A percentile compares a stretch with the other conserved stretches of the same genome.
Conservation (phyloP, 352 stramenopile species). For the Phytophthora podocarpi region DNA sequence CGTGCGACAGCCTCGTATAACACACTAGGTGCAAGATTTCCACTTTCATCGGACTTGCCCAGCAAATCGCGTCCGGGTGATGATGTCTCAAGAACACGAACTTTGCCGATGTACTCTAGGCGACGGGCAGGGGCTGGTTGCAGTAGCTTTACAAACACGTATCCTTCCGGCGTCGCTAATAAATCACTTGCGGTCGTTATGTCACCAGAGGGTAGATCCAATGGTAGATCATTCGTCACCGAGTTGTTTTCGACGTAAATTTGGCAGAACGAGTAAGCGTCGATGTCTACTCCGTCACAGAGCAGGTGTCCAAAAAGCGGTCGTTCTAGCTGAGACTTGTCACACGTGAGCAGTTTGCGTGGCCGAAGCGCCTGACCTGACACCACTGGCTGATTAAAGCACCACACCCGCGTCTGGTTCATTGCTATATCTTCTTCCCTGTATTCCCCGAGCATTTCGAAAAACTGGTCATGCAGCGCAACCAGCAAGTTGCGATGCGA, state of each 20-base stretch:
- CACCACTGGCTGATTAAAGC: conserved; percentile 79
- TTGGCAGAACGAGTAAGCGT: conserved; percentile 83
- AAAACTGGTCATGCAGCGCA: conserved; percentile 39
- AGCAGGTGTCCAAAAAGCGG: conserved; percentile 77
- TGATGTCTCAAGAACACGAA: conserved; percentile 43
- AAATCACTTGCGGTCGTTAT: conserved; percentile 6
- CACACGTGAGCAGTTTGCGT: conserved; percentile 64
- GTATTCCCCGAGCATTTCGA: conserved; percentile 29
- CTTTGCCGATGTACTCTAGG: conserved; percentile 45
- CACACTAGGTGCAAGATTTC: conserved; percentile 31
- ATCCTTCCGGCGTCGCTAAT: conserved; percentile 3
- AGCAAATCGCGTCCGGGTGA: conserved; percentile 1
- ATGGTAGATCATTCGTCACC: conserved; percentile 31
- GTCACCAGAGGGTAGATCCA: conserved; percentile 30
- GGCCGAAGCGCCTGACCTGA: conserved; percentile 75
- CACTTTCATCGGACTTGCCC: conserved; percentile 1
- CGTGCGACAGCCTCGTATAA: conserved; percentile 59
- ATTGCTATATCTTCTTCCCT: conserved; percentile 29
- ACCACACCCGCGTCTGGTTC: conserved; percentile 56
- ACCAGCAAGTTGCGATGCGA: conserved; percentile 61
- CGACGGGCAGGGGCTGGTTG: conserved; percentile 19
- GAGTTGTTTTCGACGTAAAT: conserved; percentile 66
- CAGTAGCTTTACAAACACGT: conserved; percentile 63
- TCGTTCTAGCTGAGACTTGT: conserved; percentile 40
- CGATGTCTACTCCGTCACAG: conserved; percentile 80